These are phyloP conservation scores for Elongisporangium anandrum DNA, from an alignment of 352 stramenopile species.

Conservation along the genomic window DNA sequence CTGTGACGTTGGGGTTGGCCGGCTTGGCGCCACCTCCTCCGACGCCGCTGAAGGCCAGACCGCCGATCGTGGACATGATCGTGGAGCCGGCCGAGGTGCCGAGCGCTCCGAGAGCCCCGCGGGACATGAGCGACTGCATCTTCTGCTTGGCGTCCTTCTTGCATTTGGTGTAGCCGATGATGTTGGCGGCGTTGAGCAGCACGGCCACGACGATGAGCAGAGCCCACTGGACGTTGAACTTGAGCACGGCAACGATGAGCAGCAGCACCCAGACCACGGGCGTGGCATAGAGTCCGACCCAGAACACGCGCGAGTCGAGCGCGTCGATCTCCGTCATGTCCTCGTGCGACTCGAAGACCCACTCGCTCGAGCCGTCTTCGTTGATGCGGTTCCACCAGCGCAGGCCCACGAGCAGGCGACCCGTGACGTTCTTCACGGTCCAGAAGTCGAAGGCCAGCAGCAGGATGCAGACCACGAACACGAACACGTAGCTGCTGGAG, in stretches of 20 bases:
- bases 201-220: constrained; percentile 92
- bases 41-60: constrained; percentile 49
- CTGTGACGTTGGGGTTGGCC: constrained; percentile 26
- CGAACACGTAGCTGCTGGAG: constrained; percentile 93
- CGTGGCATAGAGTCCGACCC: constrained; percentile 94
- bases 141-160: constrained; percentile 88
- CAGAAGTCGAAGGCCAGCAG: constrained; percentile 98
- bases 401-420: constrained; percentile 90
- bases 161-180: constrained; percentile 98
- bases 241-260: constrained; percentile 90
- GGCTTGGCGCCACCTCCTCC: constrained; percentile 11
- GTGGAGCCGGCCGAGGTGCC: constrained; percentile 61
- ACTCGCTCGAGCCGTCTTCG: constrained; percentile 93
- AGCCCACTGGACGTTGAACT: constrained; percentile 94
- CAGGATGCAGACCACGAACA: constrained; percentile 96
- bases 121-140: constrained; percentile 80
- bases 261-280: constrained; percentile 90
- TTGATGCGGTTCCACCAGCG: constrained; percentile 98
- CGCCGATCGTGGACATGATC: constrained; percentile 74
- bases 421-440: constrained; percentile 94
- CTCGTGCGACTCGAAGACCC: constrained; percentile 96
- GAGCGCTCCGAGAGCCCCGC: constrained; percentile 65
- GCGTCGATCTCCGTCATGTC: constrained; percentile 87
- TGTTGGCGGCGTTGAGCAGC: constrained; percentile 92
- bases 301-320: constrained; percentile 92